Base-by-base conservation (phyloP, 371 early-diverging fungal genomes). In the Mucor saturninus region DNA sequence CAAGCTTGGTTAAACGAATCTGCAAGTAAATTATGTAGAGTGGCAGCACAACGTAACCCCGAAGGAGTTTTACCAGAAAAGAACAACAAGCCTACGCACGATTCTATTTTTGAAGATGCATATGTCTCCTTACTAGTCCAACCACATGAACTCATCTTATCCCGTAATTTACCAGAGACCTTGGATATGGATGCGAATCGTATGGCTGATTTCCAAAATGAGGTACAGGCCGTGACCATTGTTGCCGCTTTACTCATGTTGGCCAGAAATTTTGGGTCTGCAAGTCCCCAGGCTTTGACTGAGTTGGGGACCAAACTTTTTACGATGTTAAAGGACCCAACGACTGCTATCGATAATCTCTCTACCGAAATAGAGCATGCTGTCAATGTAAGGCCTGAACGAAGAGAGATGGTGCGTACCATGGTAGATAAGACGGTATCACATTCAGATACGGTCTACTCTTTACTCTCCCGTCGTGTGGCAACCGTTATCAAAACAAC, bases 381-480 rank as follows among this genome's bases (percentile, higher is more conserved):
- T 31, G 69, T 72, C 26, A 45, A 54, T 32, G 55, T 61, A 32
- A 54, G 50, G 40, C 56, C 62, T 6, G 86, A 85, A 56, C 77
- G 80, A 48, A 69, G 76, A 58, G 69, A 62, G 1, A 61, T 89
- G 55, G 69, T 91, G 21, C 74, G 76, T 35, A 74, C 69, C 58
- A 91, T 92, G 91, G 89, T 92, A 10, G 81, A 81, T 40, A 91
- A 90, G 74, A 91, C 90, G 1, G 71, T 93, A 2, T 83, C 84
- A 14, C 83, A 85, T 57, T 74, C 73, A 8, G 92, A 93, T 62
- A 83, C 90, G 2, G 83, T 93, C 6, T 91, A 86, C 63, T 71
- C 79, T 0, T 66, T 93, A 10, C 67, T 93, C 15, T 75, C 79
- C 26, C 82, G 91, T 5, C 81, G 92, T 13, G 71, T 91, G 4